phyloP scores from a whole-genome alignment of 805 yeast species.

The Naumovozyma castellii region DNA sequence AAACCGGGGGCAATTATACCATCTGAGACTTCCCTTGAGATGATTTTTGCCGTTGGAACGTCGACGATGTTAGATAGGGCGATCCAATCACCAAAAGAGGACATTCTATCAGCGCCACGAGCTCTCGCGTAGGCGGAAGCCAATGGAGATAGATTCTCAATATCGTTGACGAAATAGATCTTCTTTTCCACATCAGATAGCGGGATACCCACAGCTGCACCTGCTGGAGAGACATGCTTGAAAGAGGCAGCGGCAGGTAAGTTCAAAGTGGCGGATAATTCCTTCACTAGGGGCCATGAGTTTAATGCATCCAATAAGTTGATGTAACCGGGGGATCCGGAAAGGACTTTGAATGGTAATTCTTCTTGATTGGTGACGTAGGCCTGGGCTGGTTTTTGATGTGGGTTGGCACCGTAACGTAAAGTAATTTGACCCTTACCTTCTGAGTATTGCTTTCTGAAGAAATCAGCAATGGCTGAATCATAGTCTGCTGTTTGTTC shows the following conservation, averaged over 20 bases:
- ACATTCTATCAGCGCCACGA: constrained; percentile 99
- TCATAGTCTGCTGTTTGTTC: constrained; percentile 98
- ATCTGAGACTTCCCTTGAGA: constrained; percentile 93
- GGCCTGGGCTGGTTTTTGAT: constrained; percentile 98
- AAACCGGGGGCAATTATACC: constrained; percentile 98
- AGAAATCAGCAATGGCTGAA: constrained; percentile 88
- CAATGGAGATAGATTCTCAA: constrained; percentile 88
- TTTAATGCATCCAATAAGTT: constrained; percentile 91
- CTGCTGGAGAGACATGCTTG: constrained; percentile 98
- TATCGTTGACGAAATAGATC: constrained; percentile 87
- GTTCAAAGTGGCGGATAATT: constrained; percentile 83
- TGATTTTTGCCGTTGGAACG: constrained; percentile 90
- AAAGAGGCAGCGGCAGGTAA: constrained; percentile 98
- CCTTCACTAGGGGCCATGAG: constrained; percentile 97
- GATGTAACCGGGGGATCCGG: constrained; percentile 96
- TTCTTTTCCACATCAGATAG: constrained; percentile 84
- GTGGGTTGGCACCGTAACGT: constrained; percentile 98
- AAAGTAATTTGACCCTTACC: constrained; percentile 79
- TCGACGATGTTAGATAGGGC: constrained; percentile 95
- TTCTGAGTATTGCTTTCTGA: constrained; percentile 93
- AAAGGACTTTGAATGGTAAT: constrained; percentile 84
- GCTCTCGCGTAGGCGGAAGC: constrained; percentile 98
- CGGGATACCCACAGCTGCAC: constrained; percentile 95
- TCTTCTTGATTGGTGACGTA: constrained; percentile 73
- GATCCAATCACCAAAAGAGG: constrained; percentile 95